Base-by-base conservation (phyloP, 257 asterid species). In the Nicotiana sylvestris region DNA sequence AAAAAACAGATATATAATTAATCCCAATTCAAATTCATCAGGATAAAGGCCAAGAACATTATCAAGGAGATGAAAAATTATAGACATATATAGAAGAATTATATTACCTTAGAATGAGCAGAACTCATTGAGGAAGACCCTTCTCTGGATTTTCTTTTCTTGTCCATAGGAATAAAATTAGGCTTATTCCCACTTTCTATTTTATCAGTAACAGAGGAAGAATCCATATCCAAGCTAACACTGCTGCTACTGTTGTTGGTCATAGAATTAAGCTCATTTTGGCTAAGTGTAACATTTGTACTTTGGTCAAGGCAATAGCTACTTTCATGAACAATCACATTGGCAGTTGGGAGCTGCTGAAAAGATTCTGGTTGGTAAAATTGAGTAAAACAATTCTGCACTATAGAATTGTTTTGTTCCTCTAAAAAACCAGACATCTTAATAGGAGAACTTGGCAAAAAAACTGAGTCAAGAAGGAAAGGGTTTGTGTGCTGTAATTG, bases 71-170 rank as follows among this genome's bases (percentile, higher is more conserved):
- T n/a, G 29, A 15, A 49, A 43, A 39, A 43, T 21, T 21, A 21
- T 21, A 21, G 21, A 21, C 21, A 21, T 21, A n/a, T 56, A 78
- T 35, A 30, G 37, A 18, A 33, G 27, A 57, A 25, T 37, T 12
- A 2, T 60, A 29, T 25, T 81, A 93, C 97, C 92, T 88, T 91
- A 82, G 97, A 89, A 35, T 83, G 93, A 74, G 92, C 90, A 88
- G 87, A 89, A 84, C 78, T 86, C 9, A 86, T 56, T 32, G 87
- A 77, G 66, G 88, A 65, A 64, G 39, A 85, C 5, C 37, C 83
- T 66, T 86, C 39, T 64, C 83, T 89, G 80, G 82, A 70, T 84
- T 87, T 92, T 89, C 93, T 93, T 65, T 88, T 92, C 70, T 76
- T 84, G 30, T 53, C 79, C 65, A 85, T 78, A 57, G 81, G 51